Evolutionary conservation across 2,329 filamentous ascomycete genomes (phyloP).

Genomic region (Fusarium xyrophilum): DNA sequence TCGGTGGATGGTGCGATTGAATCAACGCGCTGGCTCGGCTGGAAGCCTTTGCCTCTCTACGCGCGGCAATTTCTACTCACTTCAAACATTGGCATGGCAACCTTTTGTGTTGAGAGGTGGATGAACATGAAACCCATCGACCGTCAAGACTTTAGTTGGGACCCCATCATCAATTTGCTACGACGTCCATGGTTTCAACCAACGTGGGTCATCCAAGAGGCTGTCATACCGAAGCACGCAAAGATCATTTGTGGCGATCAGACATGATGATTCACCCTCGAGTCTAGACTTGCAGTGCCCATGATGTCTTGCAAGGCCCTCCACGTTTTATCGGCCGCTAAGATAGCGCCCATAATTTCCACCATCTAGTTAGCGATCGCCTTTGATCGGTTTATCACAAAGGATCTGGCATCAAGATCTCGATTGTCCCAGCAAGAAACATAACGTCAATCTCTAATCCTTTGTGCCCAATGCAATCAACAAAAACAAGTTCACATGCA

Average conservation of each 20-base stretch:
- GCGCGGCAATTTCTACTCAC: fast-evolving
- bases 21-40: background rate
- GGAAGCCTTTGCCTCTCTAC: background rate
- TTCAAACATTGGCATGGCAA: fast-evolving
- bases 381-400: background rate
- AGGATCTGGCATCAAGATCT: background rate
- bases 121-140: fast-evolving
- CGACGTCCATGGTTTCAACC: background rate
- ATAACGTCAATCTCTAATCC: background rate
- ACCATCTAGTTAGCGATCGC: background rate
- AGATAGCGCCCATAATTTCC: background rate
- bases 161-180: fast-evolving
- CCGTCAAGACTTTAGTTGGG: fast-evolving
- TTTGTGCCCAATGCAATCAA: background rate
- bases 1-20: fast-evolving
- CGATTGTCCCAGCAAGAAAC: background rate
- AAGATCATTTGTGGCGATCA: background rate
- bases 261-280: background rate
- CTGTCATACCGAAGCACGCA: background rate
- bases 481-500: background rate
- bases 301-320: fast-evolving
- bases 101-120: fast-evolving
- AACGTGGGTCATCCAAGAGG: background rate
- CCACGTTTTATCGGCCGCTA: background rate
- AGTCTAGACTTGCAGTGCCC: background rate